Percentiles rank a stretch among this genome's conserved stretches.
phyloP scores from a whole-genome alignment of 2,329 filamentous ascomycete genomes.

The Talaromyces sp. region DNA sequence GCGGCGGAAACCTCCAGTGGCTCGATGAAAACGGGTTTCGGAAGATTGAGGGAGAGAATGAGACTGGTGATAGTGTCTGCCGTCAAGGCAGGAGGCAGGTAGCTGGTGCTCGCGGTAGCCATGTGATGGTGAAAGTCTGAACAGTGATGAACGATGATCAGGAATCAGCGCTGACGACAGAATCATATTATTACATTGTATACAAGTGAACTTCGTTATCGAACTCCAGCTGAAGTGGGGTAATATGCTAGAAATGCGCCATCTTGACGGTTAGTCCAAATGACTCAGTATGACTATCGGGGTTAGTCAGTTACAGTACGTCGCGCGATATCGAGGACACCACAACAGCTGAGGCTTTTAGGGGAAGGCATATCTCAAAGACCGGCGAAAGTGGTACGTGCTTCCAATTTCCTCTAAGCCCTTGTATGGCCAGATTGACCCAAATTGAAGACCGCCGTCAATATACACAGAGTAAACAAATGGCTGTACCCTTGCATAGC shows the following conservation, averaged over 20 bases:
- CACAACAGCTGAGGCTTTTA: too few species aligned
- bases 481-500: background rate
- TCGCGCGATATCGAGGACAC: background rate
- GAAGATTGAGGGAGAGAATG: constrained; percentile 9
- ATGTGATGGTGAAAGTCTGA: background rate
- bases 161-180: background rate
- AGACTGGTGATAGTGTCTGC: constrained; percentile 1
- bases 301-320: background rate
- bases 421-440: background rate
- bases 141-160: background rate
- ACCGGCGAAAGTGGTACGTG: background rate
- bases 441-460: too few species aligned
- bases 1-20: constrained; percentile 14
- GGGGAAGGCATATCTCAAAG: too few species aligned
- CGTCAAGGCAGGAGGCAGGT: constrained; percentile 15
- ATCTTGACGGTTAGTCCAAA: background rate
- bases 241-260: background rate
- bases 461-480: too few species aligned
- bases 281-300: background rate
- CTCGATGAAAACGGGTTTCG: constrained; percentile 4
- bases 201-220: background rate
- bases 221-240: background rate
- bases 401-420: background rate
- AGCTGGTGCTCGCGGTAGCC: background rate
- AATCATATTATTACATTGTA: background rate